Conservation (phyloP, 768 basidiomycete species). For the Rhodotorula paludigena region DNA sequence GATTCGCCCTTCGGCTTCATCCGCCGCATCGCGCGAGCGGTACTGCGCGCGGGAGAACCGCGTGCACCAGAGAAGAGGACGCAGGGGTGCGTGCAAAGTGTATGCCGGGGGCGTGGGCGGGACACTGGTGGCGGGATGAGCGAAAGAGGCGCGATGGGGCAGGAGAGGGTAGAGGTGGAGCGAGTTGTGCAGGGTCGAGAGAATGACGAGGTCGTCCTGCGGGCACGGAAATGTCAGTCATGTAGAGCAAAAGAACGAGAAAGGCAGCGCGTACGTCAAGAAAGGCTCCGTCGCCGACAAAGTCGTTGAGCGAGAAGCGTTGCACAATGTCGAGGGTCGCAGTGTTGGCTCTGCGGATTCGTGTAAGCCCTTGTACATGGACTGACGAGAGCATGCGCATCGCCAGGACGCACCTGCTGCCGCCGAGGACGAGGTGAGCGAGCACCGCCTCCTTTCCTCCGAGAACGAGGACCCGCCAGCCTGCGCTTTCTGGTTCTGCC, state of each 20-base stretch:
- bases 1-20: neutral
- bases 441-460: conserved; percentile 27
- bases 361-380: too few species aligned
- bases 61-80: conserved; percentile 19
- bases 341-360: too few species aligned
- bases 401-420: neutral
- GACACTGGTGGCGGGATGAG: neutral
- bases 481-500: neutral
- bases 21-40: fast-evolving
- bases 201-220: conserved; percentile 9
- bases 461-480: neutral
- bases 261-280: neutral
- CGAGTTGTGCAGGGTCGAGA: conserved; percentile 26
- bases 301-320: conserved; percentile 15
- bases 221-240: too few species aligned
- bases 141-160: neutral
- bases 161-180: conserved; percentile 2
- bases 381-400: neutral
- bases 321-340: neutral
- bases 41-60: conserved; percentile 11
- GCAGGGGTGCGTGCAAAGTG: conserved; percentile 15
- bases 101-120: neutral
- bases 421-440: neutral
- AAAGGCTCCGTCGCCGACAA: conserved; percentile 20
- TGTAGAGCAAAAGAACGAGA: neutral